Evolutionary conservation across 331 rosid genomes (phyloP).

Genomic region (Arachis monticola): DNA sequence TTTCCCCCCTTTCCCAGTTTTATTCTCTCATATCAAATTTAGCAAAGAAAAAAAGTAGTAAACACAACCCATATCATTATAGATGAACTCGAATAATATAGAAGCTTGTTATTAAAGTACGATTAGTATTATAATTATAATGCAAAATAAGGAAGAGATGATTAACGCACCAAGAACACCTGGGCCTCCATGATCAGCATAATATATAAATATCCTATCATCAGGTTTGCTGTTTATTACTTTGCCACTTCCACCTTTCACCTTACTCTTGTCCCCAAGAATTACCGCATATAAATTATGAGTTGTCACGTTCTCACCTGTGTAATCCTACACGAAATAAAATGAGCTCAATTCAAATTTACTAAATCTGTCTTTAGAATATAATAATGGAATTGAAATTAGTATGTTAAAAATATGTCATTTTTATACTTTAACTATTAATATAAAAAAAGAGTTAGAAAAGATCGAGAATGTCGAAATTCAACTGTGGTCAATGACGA

Average conservation of each 20-base stretch:
- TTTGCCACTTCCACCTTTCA: conserved; percentile 92
- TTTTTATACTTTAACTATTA: too few species aligned
- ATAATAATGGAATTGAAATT: too few species aligned
- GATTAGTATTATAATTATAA: neutral
- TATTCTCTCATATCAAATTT: too few species aligned
- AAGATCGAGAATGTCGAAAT: too few species aligned
- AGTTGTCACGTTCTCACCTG: conserved; percentile 67
- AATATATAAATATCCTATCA: conserved; percentile 79
- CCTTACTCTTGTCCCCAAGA: conserved; percentile 74
- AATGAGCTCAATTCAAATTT: neutral
- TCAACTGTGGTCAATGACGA: too few species aligned
- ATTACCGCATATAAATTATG: conserved; percentile 77
- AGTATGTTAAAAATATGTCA: too few species aligned
- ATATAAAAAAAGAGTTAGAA: too few species aligned
- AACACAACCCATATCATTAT: too few species aligned
- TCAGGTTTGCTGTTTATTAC: conserved; percentile 76
- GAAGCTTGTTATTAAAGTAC: neutral
- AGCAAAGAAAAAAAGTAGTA: too few species aligned
- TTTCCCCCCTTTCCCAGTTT: too few species aligned
- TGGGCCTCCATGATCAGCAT: conserved; percentile 96
- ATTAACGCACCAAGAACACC: conserved; percentile 81
- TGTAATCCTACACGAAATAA: conserved; percentile 71
- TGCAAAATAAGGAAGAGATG: neutral
- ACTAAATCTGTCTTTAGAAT: too few species aligned
- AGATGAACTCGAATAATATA: neutral